Base-by-base conservation (phyloP, 1,139 yeast species). In the Diutina sp. region DNA sequence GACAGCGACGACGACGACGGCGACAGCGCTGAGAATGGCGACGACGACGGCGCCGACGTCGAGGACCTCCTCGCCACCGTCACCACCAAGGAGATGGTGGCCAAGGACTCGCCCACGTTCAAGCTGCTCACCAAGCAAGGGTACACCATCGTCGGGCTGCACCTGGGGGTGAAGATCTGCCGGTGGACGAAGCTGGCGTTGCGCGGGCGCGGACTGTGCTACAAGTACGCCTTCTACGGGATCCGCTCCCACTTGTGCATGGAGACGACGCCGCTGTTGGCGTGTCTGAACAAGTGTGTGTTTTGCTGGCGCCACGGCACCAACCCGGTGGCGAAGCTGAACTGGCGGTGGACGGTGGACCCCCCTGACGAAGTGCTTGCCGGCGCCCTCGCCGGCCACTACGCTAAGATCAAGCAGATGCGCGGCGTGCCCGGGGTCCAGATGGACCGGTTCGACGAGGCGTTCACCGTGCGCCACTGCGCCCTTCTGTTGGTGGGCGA, bases 251-350 rank as follows among this genome's bases (percentile, higher is more conserved):
- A 93, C 70, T 74, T 91, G 60, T 91, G 98, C 72, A 90, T 90
- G 97, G 98, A 90, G 67, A 83, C 97, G 2, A 90, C 98, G 0
- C 97, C 98, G 1, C 86, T 96, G 1, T 74, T 90, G 58, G 93
- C 97, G 6, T 90, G 98, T 68, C 89, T 97, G 9, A 90, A 90
- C 67, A 90, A 90, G 69, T 90, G 98, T 77, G 97, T 90, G 2
- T 90, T 90, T 67, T 90, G 98, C 71, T 90, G 98, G 98, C 80
- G 98, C 67, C 97, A 91, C 67, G 97, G 97, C 55, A 90, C 97
- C 3, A 91, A 90, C 65, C 98, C 98, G 0, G 97, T 91, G 1
- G 97, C 97, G 32, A 90, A 95, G 53, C 86, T 86, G 63, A 76
- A 75, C 60, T 90, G 97, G 97, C 78, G 97, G 66, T 90, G 97